Evolutionary conservation across 2,329 filamentous ascomycete species (phyloP), one percentile per base, ranked within the genome.

Genomic region (Exophiala viscosa): DNA sequence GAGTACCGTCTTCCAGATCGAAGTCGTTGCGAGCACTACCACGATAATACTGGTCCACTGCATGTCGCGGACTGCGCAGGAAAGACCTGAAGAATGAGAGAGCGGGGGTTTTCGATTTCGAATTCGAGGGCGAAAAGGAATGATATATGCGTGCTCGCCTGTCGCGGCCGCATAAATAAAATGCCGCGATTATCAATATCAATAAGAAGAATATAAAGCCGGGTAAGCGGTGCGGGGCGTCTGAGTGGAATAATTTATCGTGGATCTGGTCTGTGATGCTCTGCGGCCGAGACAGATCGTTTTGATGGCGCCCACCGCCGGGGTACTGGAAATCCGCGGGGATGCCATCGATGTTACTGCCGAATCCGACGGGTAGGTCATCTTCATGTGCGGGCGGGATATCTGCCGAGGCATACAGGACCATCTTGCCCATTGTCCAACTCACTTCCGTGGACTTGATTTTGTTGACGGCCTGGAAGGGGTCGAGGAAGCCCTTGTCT

Each of bases 361-460:
- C 93, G 66, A 97, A 97, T 0, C 93, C 93, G 8, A 99, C 93
- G 0, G 91, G 89, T 1, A 91, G 73, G 13, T 78, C 75, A 38
- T 80, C 73, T 14, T 78, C 73, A n/a, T 39, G 14, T 1, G 75
- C 77, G 5, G 77, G 71, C 1, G 88, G 85, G 5, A 99, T 79
- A 67, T 96, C 90, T 3, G 90, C 93, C 0, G 92, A 85, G 3
- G 93, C 93, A 63, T 97, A 97, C 3, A 99, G 80, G 5, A 99
- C 82, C 80, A 97, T 96, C 67, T 96, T 96, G 1, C 93, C 93
- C 4, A 99, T 75, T 0, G 93, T 97, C 93, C 93, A 99, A 74
- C 89, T 95, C 14, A 99, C 86, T 74, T 99, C 95, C 5, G 90
- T 86, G 14, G 85, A 88, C 61, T 90, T 84, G 61, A 99, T 91